Base-by-base conservation (phyloP, 371 early-diverging fungal genomes). In the Entomophthora muscae region DNA sequence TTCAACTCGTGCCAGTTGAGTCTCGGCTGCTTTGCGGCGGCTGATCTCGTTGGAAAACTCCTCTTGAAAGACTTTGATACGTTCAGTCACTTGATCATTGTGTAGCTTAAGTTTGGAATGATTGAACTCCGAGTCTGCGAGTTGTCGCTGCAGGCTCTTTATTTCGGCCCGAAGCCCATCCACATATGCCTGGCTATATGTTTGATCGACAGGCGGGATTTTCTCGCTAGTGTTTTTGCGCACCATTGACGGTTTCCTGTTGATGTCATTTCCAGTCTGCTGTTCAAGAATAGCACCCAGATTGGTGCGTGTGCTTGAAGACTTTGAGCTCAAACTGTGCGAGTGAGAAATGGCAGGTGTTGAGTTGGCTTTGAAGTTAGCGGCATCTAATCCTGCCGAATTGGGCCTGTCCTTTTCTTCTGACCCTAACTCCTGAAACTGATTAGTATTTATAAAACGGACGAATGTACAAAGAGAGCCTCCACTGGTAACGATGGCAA, bases 401-500 rank as follows among this genome's bases (percentile, higher is more conserved):
- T 17, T 42, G 5, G 42, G 42, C 42, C 42, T 5, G 42, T 42
- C 42, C 42, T 42, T 42, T 10, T 42, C 42, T 17, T 42, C 42
- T 10, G 42, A 5, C 42, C 42, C 42, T 42, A 42, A 17, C 42
- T 42, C 42, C 42, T 42, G n/a, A 42, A 17, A 10, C 42, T 5
- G 10, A 42, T 42, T 42, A 42, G 42, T 17, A 42, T 17, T 17
- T 42, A 5, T 17, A 5, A n/a, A 5, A 42, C 17, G 17, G 17
- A 42, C 10, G 13, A 1, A 29, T 12, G 1, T 63, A 63, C 63
- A 51, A 63, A 63, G 27, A 63, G 31, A 3, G 57, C 68, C 53
- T 66, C 67, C 28, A 33, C 28, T 26, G 66, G 69, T 22, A 67
- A 32, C 1, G 68, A 67, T 2, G 68, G 68, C 29, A 67, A 52